phyloP scores from a whole-genome alignment of 176 grass and related monocot species.

The Paspalum notatum region DNA sequence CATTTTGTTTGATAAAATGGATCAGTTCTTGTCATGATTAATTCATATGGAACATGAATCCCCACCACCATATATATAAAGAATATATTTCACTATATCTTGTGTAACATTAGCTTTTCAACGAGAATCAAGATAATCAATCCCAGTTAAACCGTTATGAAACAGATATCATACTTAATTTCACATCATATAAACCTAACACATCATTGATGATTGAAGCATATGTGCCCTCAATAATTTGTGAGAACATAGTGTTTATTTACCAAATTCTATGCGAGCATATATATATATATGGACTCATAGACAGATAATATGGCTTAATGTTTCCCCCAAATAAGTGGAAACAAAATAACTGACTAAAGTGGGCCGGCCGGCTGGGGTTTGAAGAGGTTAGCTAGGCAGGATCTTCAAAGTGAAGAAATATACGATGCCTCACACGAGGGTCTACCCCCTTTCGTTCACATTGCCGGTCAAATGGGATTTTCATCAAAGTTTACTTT shows the following conservation, averaged over 20 bases:
- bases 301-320: neutral
- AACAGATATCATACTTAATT: conserved; percentile 18
- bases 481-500: conserved; percentile 16
- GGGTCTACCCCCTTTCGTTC: neutral
- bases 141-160: neutral
- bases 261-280: neutral
- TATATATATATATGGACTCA: neutral
- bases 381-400: conserved; percentile 33
- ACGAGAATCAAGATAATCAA: neutral
- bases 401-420: conserved; percentile 29
- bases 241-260: neutral
- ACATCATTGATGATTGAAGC: neutral
- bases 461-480: neutral
- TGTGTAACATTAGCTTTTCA: neutral
- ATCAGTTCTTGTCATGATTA: conserved; percentile 31
- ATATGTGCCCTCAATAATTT: conserved; percentile 28
- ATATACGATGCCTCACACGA: conserved; percentile 24
- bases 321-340: conserved; percentile 8
- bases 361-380: neutral
- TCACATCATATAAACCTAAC: neutral
- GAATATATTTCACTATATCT: neutral
- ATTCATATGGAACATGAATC: conserved; percentile 30
- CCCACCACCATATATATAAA: neutral
- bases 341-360: conserved; percentile 24
- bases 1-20: neutral